Evolutionary conservation across 331 rosid species (phyloP), one percentile per base, ranked within the genome.

Genomic region (Cydonia oblonga): DNA sequence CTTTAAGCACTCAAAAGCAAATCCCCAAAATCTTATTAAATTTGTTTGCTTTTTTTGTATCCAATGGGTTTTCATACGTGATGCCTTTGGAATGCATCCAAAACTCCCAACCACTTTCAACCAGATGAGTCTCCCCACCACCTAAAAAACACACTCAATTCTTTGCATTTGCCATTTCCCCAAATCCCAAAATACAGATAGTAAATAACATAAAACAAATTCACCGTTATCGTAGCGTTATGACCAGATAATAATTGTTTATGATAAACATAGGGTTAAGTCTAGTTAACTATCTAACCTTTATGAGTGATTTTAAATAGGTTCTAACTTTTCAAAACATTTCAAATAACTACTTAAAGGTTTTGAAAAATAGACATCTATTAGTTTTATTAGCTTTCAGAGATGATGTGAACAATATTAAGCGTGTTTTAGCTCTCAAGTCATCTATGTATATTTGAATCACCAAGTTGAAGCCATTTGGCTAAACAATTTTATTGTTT

Each of bases 61-160:
- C 66, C 20, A n/a, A n/a, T 62, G 85, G 82, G 80, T 60, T 75
- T 74, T 44, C 66, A 71, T 23, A 25, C 59, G 93, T 72, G 86
- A 87, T 79, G 88, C 89, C 87, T 53, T 25, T 12, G 59, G 75
- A 88, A 78, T 83, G 69, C 81, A 61, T 86, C 92, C 95, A 86
- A 90, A 86, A 83, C 64, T 76, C 79, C 69, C 89, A 86, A 86
- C 91, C 83, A 76, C 88, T 72, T 7, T 59, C 68, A 59, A 59
- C 44, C 14, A 71, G 44, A 59, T 71, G 76, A 60, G 18, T 15
- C 68, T 76, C 78, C 68, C 86, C 84, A 81, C 87, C 80, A 72
- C 86, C 42, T 6, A 33, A 53, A 53, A 83, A 75, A 78, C 81
- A 79, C 81, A 75, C 78, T n/a, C 83, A 79, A 65, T 81, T 79